phyloP scores from a whole-genome alignment of 2,329 filamentous ascomycete genomes.

The Colletotrichum truncatum region DNA sequence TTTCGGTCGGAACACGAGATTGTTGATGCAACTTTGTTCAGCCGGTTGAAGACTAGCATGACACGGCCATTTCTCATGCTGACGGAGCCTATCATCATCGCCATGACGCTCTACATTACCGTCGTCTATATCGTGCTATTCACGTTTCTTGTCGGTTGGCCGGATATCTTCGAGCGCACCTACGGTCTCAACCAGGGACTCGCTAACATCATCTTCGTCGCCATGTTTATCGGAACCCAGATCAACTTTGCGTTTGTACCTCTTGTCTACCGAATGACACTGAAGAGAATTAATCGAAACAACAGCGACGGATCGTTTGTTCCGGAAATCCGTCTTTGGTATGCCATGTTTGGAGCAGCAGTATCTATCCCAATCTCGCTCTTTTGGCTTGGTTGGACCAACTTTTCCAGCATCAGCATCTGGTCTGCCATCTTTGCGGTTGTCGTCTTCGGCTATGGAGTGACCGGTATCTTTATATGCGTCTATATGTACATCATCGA shows the following conservation, averaged over 20 bases:
- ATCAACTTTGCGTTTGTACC: slow-evolving; percentile 43
- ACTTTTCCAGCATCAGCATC: slow-evolving; percentile 48
- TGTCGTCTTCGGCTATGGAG: slow-evolving; percentile 53
- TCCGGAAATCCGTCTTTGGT: slow-evolving; percentile 51
- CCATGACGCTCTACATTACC: slow-evolving; percentile 59
- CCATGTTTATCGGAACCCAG: slow-evolving; percentile 52
- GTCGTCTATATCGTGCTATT: slow-evolving; percentile 64
- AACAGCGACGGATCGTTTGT: slow-evolving; percentile 40
- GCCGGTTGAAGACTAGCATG: slow-evolving; percentile 56
- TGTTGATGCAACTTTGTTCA: slow-evolving; percentile 58
- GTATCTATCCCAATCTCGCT: slow-evolving; percentile 51
- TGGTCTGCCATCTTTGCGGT: slow-evolving; percentile 55
- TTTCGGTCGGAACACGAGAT: slow-evolving; percentile 73
- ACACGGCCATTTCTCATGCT: slow-evolving; percentile 51
- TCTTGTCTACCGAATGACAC: slow-evolving; percentile 42
- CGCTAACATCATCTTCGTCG: slow-evolving; percentile 52
- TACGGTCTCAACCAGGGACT: slow-evolving; percentile 53
- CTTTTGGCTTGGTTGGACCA: slow-evolving; percentile 62
- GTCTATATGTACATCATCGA: slow-evolving; percentile 48
- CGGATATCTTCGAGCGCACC: slow-evolving; percentile 54
- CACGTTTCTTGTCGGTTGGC: slow-evolving; percentile 61
- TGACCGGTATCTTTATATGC: slow-evolving; percentile 49
- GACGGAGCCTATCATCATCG: slow-evolving; percentile 48
- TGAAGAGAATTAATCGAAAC: background rate
- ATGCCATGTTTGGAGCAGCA: slow-evolving; percentile 52